Percentiles rank a stretch among this genome's conserved stretches.
Conservation (phyloP, 345 rosid species). For the Eucalyptus pauciflora region DNA sequence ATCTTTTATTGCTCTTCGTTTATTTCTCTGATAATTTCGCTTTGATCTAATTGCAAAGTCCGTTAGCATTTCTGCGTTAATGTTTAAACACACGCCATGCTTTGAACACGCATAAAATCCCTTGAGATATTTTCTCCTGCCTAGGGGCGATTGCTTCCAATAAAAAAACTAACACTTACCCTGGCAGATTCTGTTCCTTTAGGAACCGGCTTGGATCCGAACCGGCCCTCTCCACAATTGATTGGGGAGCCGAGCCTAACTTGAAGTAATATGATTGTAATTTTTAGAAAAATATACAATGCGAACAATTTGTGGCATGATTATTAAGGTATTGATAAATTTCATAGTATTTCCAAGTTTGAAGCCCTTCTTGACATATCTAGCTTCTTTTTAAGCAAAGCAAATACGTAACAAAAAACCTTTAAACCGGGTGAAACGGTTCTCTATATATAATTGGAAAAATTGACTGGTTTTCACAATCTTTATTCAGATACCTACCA, state of each 20-base stretch:
- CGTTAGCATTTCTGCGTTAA: rapidly evolving
- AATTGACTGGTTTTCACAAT: neutral
- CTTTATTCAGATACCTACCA: neutral
- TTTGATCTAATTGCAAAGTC: no score
- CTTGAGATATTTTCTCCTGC: neutral
- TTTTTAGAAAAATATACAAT: neutral
- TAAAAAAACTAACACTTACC: neutral
- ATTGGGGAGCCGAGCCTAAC: neutral
- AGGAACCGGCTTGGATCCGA: neutral
- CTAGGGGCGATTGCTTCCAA: neutral
- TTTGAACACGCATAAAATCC: neutral
- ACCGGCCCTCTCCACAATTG: neutral
- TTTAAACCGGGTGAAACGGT: neutral
- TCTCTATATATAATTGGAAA: neutral
- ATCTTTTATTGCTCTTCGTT: rapidly evolving
- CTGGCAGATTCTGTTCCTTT: neutral
- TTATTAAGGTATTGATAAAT: neutral
- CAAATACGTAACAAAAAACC: neutral
- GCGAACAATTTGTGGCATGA: neutral
- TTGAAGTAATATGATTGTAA: neutral
- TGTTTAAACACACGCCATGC: neutral
- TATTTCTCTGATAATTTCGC: rapidly evolving
- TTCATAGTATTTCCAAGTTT: neutral
- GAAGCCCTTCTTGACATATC: neutral
- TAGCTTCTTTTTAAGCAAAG: neutral